Evolutionary conservation across 2,329 filamentous ascomycete species (phyloP).

Genomic region (Coniochaeta ligniaria): DNA sequence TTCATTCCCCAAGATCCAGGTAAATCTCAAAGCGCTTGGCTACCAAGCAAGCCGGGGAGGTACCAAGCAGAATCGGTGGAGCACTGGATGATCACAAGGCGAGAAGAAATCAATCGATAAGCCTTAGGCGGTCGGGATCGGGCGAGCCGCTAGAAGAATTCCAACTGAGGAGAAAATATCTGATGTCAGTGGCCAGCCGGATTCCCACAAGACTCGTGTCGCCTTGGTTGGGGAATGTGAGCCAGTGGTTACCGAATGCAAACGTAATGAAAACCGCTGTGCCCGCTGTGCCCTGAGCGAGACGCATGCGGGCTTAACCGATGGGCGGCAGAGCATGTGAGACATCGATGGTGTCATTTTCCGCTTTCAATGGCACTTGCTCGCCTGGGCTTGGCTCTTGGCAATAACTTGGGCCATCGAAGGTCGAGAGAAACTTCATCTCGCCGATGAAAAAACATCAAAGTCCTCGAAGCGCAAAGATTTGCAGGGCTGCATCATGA

Average conservation of each 20-base stretch:
- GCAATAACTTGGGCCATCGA: background rate
- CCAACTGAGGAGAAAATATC: background rate
- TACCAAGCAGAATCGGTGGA: background rate
- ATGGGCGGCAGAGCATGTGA: background rate
- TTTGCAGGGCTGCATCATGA: background rate
- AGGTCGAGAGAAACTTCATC: background rate
- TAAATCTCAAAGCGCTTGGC: background rate
- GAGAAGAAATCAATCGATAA: background rate
- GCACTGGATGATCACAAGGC: slow-evolving; percentile 1
- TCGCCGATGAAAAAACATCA: background rate
- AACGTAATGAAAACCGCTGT: slow-evolving; percentile 2
- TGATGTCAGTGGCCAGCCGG: slow-evolving; percentile 1
- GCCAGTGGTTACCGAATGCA: slow-evolving; percentile 1
- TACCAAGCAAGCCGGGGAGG: background rate
- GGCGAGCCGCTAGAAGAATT: slow-evolving; percentile 1
- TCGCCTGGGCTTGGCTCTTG: background rate
- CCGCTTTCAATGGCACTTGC: background rate
- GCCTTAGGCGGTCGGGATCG: background rate
- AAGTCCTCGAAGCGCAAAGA: background rate
- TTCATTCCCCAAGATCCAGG: background rate
- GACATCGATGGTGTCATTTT: slow-evolving; percentile 1
- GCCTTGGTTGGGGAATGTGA: background rate
- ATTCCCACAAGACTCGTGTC: background rate
- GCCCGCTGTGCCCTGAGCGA: background rate
- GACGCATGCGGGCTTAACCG: slow-evolving; percentile 1